Base-by-base conservation (phyloP, 257 asterid species). In the Gentiana macrophylla region DNA sequence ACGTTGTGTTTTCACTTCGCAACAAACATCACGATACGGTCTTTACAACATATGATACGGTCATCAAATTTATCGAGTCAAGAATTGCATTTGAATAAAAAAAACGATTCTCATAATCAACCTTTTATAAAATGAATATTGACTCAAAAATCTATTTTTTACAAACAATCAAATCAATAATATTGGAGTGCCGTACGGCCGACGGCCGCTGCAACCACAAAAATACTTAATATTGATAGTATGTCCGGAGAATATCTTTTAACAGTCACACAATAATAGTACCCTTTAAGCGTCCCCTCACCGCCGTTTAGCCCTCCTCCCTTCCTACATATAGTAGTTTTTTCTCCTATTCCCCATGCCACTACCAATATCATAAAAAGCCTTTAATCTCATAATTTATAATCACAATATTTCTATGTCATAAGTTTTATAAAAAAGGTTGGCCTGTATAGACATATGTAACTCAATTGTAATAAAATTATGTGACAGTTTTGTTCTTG, bases 291-390 rank as follows among this genome's bases (percentile, higher is more conserved):
- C 95, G 95, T 83, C 89, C 68, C 77, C 69, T 89, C 95, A 79
- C 91, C 84, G 91, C 94, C 97, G 94, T 88, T 82, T 80, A 62
- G 38, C 37, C 53, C 32, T 44, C 36, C 49, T 34, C 56, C 37
- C 58, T 48, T 44, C 61, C 56, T 60, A 59, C 12, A 24, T 2
- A 37, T 2, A 37, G 15, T 41, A 55, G 33, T 35, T 34, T 35
- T 32, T 51, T 60, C 53, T 55, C 33, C 38, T 53, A 62, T 52
- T 53, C 47, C 73, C 56, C 67, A 62, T 67, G 24, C 60, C 32
- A 7, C 6, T 32, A 52, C n/a, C 8, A 12, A 5, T 6, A 37
- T 10, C 38, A 36, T 5, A 35, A 34, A 24, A 24, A 24, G 24
- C 24, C 24, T 24, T 24, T 24, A 24, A 24, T 24, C 24, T 24